Evolutionary conservation across 2,329 filamentous ascomycete genomes (phyloP), one percentile per base, ranked within the genome.

Genomic region (Dryadomyces quercus-mongolicae): DNA sequence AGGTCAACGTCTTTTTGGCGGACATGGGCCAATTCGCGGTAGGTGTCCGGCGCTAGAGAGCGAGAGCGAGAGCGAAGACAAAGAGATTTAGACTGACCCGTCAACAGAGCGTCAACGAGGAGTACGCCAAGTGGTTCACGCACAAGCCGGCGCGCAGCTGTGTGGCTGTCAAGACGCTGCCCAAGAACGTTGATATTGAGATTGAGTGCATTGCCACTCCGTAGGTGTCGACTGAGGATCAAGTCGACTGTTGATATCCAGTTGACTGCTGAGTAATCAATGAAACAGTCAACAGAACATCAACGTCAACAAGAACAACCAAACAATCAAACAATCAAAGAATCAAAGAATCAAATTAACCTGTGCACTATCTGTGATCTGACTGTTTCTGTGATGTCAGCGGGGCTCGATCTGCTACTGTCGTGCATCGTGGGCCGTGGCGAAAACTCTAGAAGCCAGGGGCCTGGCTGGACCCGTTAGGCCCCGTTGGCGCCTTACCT

Each of bases 61-160:
- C 8, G 51, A 45, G 4, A 22, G 15, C 7, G 3, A 31, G 34
- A 25, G 13, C 5, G 21, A 31, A 5, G 10, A n/a, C n/a, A n/a
- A 21, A 13, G 20, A 5, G 25, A 13, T 9, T 31, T 5, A 20
- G 25, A 44, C 43, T 44, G 16, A 36, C 10, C 10, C 5, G 13
- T 31, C 6, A 6, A 13, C 56, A 78, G 67, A 82, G 82, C 67
- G 89, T 95, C 86, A 95, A 95, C 71, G 77, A 77, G 60, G 85
- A 88, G 65, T 95, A 93, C 69, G 85, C 84, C 69, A 84, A 89
- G 71, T 89, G 84, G 77, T 91, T 92, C 70, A 71, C 77, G 57
- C 84, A 88, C 73, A 91, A 89, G 78, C 89, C 89, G 20, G 86
- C 88, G n/a, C 80, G 88, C 62, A 90, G 85, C 72, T 95, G 89